These are phyloP conservation scores for Phytophthora boehmeriae DNA, from an alignment of 352 stramenopile genomes.

Conservation along the genomic window DNA sequence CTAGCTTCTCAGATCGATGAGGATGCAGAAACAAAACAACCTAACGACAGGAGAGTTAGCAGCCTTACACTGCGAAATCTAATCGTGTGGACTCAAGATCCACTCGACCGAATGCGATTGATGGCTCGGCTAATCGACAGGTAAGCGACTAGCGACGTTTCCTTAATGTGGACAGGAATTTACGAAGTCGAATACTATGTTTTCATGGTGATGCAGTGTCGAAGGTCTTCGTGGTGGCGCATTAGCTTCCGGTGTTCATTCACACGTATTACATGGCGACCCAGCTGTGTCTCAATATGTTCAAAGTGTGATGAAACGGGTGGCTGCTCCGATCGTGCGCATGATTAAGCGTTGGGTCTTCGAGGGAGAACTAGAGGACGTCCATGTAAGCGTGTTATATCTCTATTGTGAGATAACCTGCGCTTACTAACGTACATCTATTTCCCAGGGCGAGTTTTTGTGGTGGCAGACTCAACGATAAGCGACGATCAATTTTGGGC, in stretches of 20 bases:
- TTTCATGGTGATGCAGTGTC: slow-evolving; percentile 45
- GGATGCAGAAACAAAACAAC: slow-evolving; percentile 67
- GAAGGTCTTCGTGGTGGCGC: slow-evolving; percentile 87
- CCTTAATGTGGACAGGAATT: not conserved
- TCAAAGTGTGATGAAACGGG: slow-evolving; percentile 79
- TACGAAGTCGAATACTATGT: not conserved
- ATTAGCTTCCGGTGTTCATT: slow-evolving; percentile 89
- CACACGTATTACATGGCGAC: slow-evolving; percentile 92
- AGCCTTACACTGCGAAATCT: slow-evolving; percentile 90
- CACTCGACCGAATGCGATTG: slow-evolving; percentile 86
- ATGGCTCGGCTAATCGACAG: slow-evolving; percentile 91
- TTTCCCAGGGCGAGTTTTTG: slow-evolving; percentile 86
- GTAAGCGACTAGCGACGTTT: slow-evolving; percentile 20
- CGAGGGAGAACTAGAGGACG: slow-evolving; percentile 87
- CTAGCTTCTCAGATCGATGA: slow-evolving; percentile 90
- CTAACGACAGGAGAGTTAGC: slow-evolving; percentile 41
- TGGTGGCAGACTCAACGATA: slow-evolving; percentile 74
- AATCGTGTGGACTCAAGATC: slow-evolving; percentile 90
- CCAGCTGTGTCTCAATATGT: slow-evolving; percentile 74
- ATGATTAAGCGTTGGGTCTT: slow-evolving; percentile 91
- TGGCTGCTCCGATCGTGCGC: slow-evolving; percentile 79
- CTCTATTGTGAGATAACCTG: not conserved
- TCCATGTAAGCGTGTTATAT: slow-evolving; percentile 56
- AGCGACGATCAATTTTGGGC: slow-evolving; percentile 85
- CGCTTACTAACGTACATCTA: not conserved